Evolutionary conservation across 2,329 filamentous ascomycete genomes (phyloP).

Genomic region (Tolypocladium pustulatum): DNA sequence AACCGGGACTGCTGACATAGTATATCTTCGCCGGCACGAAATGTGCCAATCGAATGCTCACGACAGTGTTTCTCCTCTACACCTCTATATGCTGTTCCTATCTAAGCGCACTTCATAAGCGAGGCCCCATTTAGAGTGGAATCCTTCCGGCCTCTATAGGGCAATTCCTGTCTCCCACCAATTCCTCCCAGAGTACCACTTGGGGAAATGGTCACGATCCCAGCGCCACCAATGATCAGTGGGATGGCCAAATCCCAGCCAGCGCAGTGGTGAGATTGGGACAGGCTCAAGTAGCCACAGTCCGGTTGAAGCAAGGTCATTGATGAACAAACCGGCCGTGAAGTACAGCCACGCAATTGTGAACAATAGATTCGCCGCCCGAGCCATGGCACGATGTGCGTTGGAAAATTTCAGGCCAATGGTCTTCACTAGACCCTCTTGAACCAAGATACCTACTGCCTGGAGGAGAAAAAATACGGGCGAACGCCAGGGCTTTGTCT

Average conservation of each 20-base stretch:
- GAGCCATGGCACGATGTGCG: slow-evolving; percentile 35
- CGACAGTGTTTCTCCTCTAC: not conserved
- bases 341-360: slow-evolving; percentile 56
- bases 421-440: slow-evolving; percentile 30
- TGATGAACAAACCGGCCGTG: slow-evolving; percentile 55
- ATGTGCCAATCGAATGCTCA: not conserved
- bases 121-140: not conserved
- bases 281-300: slow-evolving; percentile 76
- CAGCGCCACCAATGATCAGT: slow-evolving; percentile 61
- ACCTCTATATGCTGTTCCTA: not conserved
- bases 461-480: slow-evolving; percentile 65
- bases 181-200: slow-evolving; percentile 45
- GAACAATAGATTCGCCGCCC: slow-evolving; percentile 49
- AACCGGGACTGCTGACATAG: too few species aligned
- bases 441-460: slow-evolving; percentile 51
- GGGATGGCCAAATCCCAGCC: slow-evolving; percentile 49
- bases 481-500: slow-evolving; percentile 39
- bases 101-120: not conserved
- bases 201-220: slow-evolving; percentile 38
- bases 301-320: slow-evolving; percentile 66
- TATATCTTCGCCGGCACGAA: not conserved
- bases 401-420: slow-evolving; percentile 21
- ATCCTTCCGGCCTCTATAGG: slow-evolving; percentile 10
- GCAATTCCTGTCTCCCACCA: slow-evolving; percentile 47
- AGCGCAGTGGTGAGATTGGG: slow-evolving; percentile 62